Evolutionary conservation across 1,139 yeast species (phyloP), one percentile per base, ranked within the genome.

Genomic region (Yamadazyma trypodendri): DNA sequence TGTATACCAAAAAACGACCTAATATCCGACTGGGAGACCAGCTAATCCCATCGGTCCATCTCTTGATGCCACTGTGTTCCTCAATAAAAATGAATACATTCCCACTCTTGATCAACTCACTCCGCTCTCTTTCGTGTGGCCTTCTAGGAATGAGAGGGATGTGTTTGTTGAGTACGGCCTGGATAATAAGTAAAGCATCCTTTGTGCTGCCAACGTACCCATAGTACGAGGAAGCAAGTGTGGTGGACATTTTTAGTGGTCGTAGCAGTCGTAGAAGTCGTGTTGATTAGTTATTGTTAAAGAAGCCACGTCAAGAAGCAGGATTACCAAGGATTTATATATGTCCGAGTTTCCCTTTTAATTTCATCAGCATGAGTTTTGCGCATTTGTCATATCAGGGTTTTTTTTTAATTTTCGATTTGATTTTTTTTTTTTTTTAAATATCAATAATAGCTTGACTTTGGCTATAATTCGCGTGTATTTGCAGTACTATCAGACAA

Each of bases 41-140:
- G 10, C 90, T 74, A 15, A 86, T 78, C 12, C 97, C 96, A 55
- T 89, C 97, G 0, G 97, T 89, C 97, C 97, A 89, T 39, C 97
- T 68, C 57, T 85, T 85, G 44, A 89, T 88, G 1, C 94, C 92
- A 0, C 92, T 81, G 15, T 75, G 71, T 47, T 84, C 88, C 58
- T 89, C 96, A 36, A 85, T 77, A 54, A 88, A 89, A 3, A 89
- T 88, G 60, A 88, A 89, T 0, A 88, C 82, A 50, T 82, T 79
- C 0, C 97, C 97, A 10, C 89, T 81, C 40, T 71, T 68, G 30
- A 89, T 87, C 35, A 87, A 64, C 8, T 65, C 63, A 1, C 72
- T 59, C 15, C 96, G 68, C 59, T 89, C 97, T 24, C 81, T 66
- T 54, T 87, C 96, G 44, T 81, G 86, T 0, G 96, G 96, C 39